phyloP scores from a whole-genome alignment of 1,284 basidiomycete genomes.

The Agaricales sp. region DNA sequence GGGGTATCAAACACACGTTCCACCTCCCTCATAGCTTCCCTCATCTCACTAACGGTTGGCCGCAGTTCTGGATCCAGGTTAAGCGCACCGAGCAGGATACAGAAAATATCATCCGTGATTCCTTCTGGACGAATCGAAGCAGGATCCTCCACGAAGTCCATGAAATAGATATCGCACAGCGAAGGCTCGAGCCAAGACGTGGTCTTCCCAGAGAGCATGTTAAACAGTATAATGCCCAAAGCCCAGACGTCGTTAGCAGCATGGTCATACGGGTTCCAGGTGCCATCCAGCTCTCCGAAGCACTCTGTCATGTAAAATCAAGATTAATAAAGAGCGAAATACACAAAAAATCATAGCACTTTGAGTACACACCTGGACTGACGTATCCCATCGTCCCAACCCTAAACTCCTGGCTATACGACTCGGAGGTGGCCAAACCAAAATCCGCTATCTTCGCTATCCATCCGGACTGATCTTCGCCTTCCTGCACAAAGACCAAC shows the following conservation, averaged over 20 bases:
- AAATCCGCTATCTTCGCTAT: not conserved
- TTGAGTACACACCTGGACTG: not conserved
- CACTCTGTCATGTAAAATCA: not conserved
- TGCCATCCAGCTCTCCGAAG: not conserved
- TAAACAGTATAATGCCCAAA: not conserved
- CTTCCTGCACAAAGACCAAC: not conserved
- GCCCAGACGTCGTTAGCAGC: not conserved
- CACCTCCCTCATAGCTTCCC: not conserved
- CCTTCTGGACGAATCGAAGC: not conserved
- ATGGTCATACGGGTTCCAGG: not conserved
- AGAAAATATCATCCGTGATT: not conserved
- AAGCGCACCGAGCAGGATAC: not conserved
- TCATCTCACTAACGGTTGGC: not conserved
- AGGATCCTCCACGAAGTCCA: not conserved
- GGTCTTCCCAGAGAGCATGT: not conserved
- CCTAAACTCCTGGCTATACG: not conserved
- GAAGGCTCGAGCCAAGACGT: not conserved
- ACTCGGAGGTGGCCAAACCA: not conserved
- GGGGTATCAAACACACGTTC: not conserved
- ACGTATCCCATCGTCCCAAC: not conserved
- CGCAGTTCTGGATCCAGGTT: not conserved
- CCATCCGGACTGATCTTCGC: not conserved
- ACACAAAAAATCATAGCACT: too few species aligned
- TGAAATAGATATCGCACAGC: not conserved
- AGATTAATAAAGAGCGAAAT: too few species aligned